These are phyloP conservation scores for Streptanthus diversifolius DNA, from an alignment of 345 rosid species.

Conservation along the genomic window DNA sequence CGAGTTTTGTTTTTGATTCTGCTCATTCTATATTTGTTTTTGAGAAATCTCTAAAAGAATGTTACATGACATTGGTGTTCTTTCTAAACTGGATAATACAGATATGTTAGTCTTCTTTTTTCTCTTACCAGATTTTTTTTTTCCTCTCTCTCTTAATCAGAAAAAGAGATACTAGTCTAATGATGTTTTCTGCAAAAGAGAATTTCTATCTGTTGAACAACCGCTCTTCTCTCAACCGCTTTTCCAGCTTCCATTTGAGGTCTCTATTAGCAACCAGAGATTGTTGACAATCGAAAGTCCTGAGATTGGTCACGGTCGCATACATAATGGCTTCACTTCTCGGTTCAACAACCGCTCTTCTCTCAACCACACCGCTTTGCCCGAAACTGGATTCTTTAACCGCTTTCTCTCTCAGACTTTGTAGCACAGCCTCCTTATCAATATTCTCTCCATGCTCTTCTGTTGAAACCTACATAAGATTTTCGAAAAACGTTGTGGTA, in stretches of 20 bases:
- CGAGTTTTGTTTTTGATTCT: neutral
- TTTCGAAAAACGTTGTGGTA: neutral
- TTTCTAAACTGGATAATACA: neutral
- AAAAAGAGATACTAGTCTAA: neutral
- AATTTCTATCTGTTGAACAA: neutral
- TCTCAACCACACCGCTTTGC: constrained; percentile 48
- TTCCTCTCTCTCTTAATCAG: neutral
- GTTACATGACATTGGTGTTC: neutral
- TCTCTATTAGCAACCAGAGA: constrained; percentile 43
- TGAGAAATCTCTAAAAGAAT: neutral
- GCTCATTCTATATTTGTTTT: neutral
- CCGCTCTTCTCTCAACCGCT: too few relatives aligned
- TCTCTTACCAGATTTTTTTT: neutral
- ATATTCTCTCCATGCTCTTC: constrained; percentile 32
- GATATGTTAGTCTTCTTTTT: neutral
- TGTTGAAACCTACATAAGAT: constrained; percentile 44
- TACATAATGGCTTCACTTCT: constrained; percentile 50
- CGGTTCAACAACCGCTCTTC: constrained; percentile 39
- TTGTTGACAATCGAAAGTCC: constrained; percentile 41
- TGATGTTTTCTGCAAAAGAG: neutral
- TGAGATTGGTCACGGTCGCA: constrained; percentile 69
- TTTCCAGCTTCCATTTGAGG: constrained; percentile 46
- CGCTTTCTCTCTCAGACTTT: constrained; percentile 55
- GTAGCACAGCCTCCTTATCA: constrained; percentile 46
- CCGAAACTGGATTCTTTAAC: constrained; percentile 49